Conservation (phyloP, 73 alveolate genomes). For the Uronychia setigera region DNA sequence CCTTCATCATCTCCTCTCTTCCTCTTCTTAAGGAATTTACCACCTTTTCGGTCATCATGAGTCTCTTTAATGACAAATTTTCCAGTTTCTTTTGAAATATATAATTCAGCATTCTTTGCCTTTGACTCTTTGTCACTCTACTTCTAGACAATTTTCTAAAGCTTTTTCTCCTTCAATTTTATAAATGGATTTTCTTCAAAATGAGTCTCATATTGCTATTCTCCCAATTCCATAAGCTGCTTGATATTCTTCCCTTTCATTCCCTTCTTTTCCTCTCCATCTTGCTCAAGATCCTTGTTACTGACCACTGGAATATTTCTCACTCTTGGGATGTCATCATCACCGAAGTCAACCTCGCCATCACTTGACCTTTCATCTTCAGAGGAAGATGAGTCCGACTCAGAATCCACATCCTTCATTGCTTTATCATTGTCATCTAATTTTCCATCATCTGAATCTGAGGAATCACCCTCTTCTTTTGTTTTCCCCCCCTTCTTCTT, state of each 20-base stretch:
- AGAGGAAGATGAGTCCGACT: slow-evolving; percentile 14
- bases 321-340: slow-evolving; percentile 41
- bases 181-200: slow-evolving; percentile 63
- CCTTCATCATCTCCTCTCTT: slow-evolving; percentile 49
- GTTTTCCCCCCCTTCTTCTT: slow-evolving; percentile 26
- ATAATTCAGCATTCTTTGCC: slow-evolving; percentile 22
- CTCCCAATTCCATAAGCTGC: slow-evolving; percentile 39
- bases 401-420: background rate
- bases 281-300: slow-evolving; percentile 17
- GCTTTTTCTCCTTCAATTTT: slow-evolving; percentile 33
- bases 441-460: background rate
- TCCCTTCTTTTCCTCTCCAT: slow-evolving; percentile 7
- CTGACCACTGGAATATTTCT: slow-evolving; percentile 42
- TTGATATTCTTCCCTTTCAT: slow-evolving; percentile 11
- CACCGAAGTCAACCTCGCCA: slow-evolving; percentile 19
- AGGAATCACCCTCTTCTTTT: background rate
- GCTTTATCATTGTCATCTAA: background rate
- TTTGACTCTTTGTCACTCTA: slow-evolving; percentile 5
- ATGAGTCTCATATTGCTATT: slow-evolving; percentile 42
- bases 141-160: background rate
- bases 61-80: slow-evolving; percentile 76
- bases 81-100: slow-evolving; percentile 43
- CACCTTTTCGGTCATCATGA: slow-evolving; percentile 56
- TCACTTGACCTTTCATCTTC: slow-evolving; percentile 18
- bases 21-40: slow-evolving; percentile 60